Percentiles rank a stretch among this genome's conserved stretches.
Conservation (phyloP, 257 asterid species). For the Avicennia marina region DNA sequence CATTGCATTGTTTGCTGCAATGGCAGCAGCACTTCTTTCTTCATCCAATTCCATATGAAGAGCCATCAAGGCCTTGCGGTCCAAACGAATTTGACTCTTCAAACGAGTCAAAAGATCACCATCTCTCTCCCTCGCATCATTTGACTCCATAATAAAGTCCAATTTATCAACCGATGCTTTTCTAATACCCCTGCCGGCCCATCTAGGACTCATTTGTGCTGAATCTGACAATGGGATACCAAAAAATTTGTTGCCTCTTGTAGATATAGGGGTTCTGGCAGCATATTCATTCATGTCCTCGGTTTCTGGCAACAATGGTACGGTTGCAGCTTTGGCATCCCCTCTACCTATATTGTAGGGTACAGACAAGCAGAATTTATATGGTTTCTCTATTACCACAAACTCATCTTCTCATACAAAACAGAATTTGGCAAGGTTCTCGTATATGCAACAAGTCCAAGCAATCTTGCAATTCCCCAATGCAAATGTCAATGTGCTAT, state of each 20-base stretch:
- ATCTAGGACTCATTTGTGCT: constrained; percentile 55
- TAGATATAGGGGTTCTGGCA: constrained; percentile 36
- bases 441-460: neutral
- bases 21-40: constrained; percentile 69
- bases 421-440: neutral
- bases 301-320: constrained; percentile 33
- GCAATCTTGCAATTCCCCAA: no score
- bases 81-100: neutral
- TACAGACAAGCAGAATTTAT: neutral
- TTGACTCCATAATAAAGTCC: constrained; percentile 28
- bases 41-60: constrained; percentile 48
- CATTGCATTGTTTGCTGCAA: constrained; percentile 70
- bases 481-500: no score
- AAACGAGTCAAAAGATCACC: constrained; percentile 23
- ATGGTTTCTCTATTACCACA: neutral
- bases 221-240: constrained; percentile 60
- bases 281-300: constrained; percentile 44
- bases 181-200: constrained; percentile 24
- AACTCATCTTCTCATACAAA: neutral
- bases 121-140: constrained; percentile 28
- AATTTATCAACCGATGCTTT: constrained; percentile 30
- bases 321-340: constrained; percentile 25
- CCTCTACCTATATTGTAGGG: constrained; percentile 37
- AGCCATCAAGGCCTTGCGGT: neutral
- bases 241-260: constrained; percentile 48